Evolutionary conservation across 371 early-diverging fungal genomes (phyloP).

Genomic region (Apophysomyces elegans): DNA sequence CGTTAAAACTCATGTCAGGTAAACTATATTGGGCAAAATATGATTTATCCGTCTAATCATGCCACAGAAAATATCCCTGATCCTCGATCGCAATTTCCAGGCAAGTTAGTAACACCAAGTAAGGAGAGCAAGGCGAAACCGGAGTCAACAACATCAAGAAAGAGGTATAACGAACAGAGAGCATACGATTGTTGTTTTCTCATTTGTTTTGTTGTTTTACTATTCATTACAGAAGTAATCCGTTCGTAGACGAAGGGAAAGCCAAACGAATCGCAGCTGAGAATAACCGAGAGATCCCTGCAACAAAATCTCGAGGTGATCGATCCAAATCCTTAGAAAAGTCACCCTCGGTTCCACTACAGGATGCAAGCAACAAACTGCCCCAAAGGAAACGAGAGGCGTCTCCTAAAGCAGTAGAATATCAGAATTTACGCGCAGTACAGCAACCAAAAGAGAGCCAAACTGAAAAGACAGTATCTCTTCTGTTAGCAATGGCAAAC

Average conservation of each 20-base stretch:
- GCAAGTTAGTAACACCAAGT: neutral
- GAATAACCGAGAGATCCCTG: neutral
- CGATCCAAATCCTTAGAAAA: neutral
- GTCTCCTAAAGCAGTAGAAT: neutral
- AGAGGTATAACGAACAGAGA: neutral
- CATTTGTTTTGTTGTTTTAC: neutral
- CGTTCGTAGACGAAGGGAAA: neutral
- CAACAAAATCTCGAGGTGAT: neutral
- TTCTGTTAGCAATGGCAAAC: constrained; percentile 5
- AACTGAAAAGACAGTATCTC: neutral
- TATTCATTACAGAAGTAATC: constrained; percentile 6
- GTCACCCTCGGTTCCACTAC: neutral
- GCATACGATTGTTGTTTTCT: neutral
- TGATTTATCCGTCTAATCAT: neutral
- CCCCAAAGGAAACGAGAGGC: neutral
- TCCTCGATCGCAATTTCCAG: constrained; percentile 15
- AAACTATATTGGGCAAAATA: neutral
- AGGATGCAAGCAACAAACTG: neutral
- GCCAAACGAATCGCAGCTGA: neutral
- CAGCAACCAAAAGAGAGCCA: constrained; percentile 1
- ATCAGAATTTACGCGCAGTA: neutral
- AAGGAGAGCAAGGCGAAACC: neutral
- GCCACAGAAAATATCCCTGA: constrained; percentile 17
- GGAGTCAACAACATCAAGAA: neutral
- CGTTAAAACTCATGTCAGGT: constrained; percentile 28